Conservation (phyloP, 2,329 filamentous ascomycete species). For the Ceratocystis eucalypticola region DNA sequence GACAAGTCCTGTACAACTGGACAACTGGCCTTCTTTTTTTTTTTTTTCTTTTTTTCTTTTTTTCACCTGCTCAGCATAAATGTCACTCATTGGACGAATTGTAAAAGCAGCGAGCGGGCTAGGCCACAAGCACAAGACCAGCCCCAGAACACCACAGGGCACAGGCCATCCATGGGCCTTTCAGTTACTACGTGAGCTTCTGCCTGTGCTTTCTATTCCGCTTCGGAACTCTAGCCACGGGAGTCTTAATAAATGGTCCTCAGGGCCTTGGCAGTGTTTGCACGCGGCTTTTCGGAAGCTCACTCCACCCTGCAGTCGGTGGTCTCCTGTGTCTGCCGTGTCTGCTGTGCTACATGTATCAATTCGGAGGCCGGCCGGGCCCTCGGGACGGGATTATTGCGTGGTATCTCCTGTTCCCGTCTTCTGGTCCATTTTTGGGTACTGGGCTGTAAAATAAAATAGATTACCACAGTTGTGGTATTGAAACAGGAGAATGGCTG, state of each 20-base stretch:
- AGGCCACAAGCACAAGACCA: neutral
- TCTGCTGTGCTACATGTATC: neutral
- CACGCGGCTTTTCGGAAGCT: neutral
- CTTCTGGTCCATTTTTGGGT: neutral
- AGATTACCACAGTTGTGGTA: too few relatives aligned
- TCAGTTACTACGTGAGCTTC: neutral
- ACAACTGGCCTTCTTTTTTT: too few relatives aligned
- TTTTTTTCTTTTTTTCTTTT: too few relatives aligned
- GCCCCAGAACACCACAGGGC: neutral
- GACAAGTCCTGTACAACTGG: too few relatives aligned
- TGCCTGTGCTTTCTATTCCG: neutral
- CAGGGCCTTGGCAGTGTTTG: neutral
- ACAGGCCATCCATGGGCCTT: neutral
- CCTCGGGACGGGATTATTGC: neutral
- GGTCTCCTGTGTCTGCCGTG: neutral
- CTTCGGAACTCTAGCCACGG: neutral
- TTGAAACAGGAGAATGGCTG: too few relatives aligned
- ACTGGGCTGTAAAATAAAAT: too few relatives aligned
- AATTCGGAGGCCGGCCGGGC: neutral
- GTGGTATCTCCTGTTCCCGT: neutral
- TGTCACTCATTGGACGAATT: too few relatives aligned
- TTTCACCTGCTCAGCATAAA: too few relatives aligned
- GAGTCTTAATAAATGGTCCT: neutral
- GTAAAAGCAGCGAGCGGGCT: neutral
- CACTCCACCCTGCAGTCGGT: neutral